Evolutionary conservation across 1,284 basidiomycete genomes (phyloP), one percentile per base, ranked within the genome.

Genomic region (Xanthoconium separans): DNA sequence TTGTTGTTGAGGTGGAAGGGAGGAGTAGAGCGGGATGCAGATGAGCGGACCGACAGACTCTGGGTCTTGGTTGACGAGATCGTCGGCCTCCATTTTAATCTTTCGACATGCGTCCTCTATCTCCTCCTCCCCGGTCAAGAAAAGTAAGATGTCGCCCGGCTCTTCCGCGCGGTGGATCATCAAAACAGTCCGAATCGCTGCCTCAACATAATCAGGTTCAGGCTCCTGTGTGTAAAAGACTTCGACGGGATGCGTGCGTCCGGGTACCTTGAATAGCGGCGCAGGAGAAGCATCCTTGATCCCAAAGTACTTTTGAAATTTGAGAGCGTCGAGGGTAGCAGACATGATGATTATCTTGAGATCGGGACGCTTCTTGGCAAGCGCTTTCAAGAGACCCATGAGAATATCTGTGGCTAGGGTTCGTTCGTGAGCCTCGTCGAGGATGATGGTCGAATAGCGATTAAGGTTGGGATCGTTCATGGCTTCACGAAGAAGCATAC

Each of bases 341-440:
- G 91, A 95, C 97, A 99, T 99, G 78, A 99, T 81, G 56, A 99
- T 95, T 66, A 99, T 89, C 76, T 98, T 99, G 61, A 99, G 85
- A 69, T 98, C 96, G 1, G 83, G 64, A 41, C 97, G 86, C 57
- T 84, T 83, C 66, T 85, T 87, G 2, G 90, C 89, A 16, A 99
- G 84, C 58, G 77, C 65, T 66, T 91, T 85, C 29, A 89, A 75
- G 15, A 98, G 79, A 60, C 96, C 95, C 93, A 99, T 98, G 46
- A 99, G 87, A 61, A 99, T 95, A 74, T 99, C 97, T 34, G 97
- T 99, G 1, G 97, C 94, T 27, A 99, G 82, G 0, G 97, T 99
- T 61, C 97, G 88, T 75, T 99, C 97, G 78, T 99, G 97, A 7
- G 94, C 97, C 77, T 99, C 97, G 71, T 99, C 97, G 55, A 99